Evolutionary conservation across 2,329 filamentous ascomycete species (phyloP).

Genomic region (Madurella mycetomatis): DNA sequence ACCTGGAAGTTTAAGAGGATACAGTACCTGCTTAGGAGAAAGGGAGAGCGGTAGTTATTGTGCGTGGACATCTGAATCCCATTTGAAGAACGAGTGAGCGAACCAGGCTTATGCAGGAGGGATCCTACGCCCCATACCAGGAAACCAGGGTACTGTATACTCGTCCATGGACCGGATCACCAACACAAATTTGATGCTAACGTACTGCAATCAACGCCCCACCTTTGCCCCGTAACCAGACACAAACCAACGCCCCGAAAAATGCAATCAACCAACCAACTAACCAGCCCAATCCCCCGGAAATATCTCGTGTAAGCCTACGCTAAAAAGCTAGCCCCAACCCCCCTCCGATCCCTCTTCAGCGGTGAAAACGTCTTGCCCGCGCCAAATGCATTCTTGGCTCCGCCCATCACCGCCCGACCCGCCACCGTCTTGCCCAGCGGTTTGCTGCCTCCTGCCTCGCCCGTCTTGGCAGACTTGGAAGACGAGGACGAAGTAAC

Average conservation of each 20-base stretch:
- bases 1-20: too few species aligned
- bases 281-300: not conserved
- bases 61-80: too few species aligned
- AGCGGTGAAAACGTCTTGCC: conserved; percentile 63
- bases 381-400: conserved; percentile 46
- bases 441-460: conserved; percentile 17
- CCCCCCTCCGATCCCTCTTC: conserved; percentile 63
- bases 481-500: not conserved
- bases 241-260: not conserved
- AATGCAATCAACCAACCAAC: not conserved
- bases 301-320: conserved; percentile 22
- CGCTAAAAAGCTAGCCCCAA: conserved; percentile 57
- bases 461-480: conserved; percentile 27
- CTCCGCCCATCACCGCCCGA: conserved; percentile 33
- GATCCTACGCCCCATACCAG: too few species aligned
- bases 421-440: conserved; percentile 1
- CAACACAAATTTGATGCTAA: too few species aligned
- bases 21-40: too few species aligned
- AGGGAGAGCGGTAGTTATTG: too few species aligned
- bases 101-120: too few species aligned
- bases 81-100: too few species aligned
- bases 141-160: too few species aligned
- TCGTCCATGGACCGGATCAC: too few species aligned
- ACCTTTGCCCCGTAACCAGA: not conserved
- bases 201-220: not conserved